Evolutionary conservation across 306 rosid genomes (phyloP).

Genomic region (Acacia crassicarpa): DNA sequence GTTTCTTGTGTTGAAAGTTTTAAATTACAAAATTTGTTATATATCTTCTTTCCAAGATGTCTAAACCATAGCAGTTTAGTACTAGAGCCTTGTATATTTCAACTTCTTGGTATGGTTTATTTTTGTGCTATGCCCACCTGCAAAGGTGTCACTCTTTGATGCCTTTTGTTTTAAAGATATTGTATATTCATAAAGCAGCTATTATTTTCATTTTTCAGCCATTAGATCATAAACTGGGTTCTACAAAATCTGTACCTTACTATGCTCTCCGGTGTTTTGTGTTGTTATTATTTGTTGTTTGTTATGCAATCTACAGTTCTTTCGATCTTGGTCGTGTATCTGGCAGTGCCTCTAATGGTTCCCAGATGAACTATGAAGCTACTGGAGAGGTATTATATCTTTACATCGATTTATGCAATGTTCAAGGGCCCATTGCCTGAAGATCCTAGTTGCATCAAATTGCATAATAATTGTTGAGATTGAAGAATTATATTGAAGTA

Average conservation of each 20-base stretch:
- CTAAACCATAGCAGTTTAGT: not conserved
- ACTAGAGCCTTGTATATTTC: not conserved
- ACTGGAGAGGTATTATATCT: constrained; percentile 77
- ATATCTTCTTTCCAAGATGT: not conserved
- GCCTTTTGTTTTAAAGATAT: not conserved
- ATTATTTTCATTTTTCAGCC: constrained; percentile 19
- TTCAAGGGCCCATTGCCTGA: constrained; percentile 11
- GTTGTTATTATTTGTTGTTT: constrained; percentile 28
- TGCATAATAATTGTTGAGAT: constrained; percentile 3
- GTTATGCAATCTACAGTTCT: constrained; percentile 52
- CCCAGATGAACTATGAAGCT: constrained; percentile 62
- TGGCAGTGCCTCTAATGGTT: constrained; percentile 36
- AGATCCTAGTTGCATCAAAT: constrained; percentile 23
- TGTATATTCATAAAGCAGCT: not conserved
- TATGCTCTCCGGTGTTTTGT: constrained; percentile 20
- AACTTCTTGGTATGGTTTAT: not conserved
- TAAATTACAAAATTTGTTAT: constrained; percentile 4
- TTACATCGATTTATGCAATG: constrained; percentile 28
- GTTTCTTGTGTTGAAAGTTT: constrained; percentile 24
- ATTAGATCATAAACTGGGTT: constrained; percentile 24
- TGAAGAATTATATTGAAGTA: too few relatives aligned
- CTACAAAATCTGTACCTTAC: constrained; percentile 10
- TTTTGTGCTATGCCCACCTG: not conserved
- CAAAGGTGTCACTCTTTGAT: not conserved
- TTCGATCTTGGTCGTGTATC: constrained; percentile 59